Evolutionary conservation across 148 eudicot species (phyloP), one percentile per base, ranked within the genome.

Genomic region (Diospyros kaki): DNA sequence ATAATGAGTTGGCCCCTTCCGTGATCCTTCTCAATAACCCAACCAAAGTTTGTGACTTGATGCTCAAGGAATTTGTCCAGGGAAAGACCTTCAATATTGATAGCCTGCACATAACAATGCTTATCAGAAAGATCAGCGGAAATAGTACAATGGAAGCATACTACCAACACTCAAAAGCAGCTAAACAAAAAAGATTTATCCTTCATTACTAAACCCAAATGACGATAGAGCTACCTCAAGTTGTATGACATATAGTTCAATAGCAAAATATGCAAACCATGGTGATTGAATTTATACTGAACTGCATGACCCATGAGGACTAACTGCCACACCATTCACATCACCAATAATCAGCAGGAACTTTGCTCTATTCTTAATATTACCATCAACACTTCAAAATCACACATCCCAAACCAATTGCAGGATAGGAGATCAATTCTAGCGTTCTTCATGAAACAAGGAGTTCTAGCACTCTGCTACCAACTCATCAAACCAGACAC

Each of bases 61-160:
- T 90, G 91, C 81, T 92, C 97, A 38, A 95, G 70, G 83, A 92
- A 90, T 73, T 90, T 95, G 85, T 95, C 99, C 65, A 95, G 86
- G 10, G 94, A 75, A 10, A 81, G 81, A 42, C 97, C 96, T 83
- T 95, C 97, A 42, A 88, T 78, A 79, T 96, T 96, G 80, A 93
- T 84, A 58, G 95, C 94, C 99, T 95, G 84, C 43, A 77, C 46
- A 64, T 48, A 82, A 46, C 63, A 54, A 71, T 14, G n/a, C 9
- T 66, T 62, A 58, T 55, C 43, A 42, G 45, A 38, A 51, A 9
- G 17, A 18, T 69, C 9, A 52, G 18, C 9, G 1, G 60, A 13
- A 64, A 39, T 45, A n/a, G 4, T 9, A 62, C 1, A 12, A 54
- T 53, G 39, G 5, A 60, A 62, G 51, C 9, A 64, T 64, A 17